These are phyloP conservation scores for Tolypocladium album DNA, from an alignment of 2,329 filamentous ascomycete species.

Conservation along the genomic window DNA sequence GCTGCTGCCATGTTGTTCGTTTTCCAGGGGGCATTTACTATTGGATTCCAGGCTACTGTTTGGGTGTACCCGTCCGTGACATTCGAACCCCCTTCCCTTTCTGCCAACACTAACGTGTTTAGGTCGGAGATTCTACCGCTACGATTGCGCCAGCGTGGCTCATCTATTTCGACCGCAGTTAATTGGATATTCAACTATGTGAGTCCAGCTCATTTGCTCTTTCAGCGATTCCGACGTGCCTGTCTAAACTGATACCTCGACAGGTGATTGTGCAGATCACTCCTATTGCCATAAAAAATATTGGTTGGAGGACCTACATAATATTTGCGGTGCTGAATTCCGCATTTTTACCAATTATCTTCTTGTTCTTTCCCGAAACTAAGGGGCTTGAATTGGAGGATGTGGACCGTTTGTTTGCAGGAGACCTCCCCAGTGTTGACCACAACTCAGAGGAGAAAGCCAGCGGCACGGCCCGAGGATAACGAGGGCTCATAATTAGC, in stretches of 20 bases:
- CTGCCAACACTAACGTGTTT: not conserved
- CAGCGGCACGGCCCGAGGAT: not conserved
- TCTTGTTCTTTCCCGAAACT: slow-evolving; percentile 18
- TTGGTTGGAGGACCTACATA: slow-evolving; percentile 16
- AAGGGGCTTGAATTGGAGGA: slow-evolving; percentile 29
- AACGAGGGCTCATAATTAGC: not conserved
- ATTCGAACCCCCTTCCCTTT: not conserved
- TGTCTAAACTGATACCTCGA: not conserved
- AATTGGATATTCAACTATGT: slow-evolving; percentile 25
- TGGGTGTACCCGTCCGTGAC: slow-evolving; percentile 19
- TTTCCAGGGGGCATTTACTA: slow-evolving; percentile 27
- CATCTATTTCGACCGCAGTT: slow-evolving; percentile 19
- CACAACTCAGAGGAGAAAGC: not conserved
- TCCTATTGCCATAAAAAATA: slow-evolving; percentile 10
- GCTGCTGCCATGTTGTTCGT: slow-evolving; percentile 30
- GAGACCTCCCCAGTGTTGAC: slow-evolving; percentile 9
- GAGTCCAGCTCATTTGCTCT: slow-evolving; percentile 1
- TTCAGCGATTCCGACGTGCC: not conserved
- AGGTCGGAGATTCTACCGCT: slow-evolving; percentile 22
- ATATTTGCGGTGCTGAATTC: slow-evolving; percentile 18
- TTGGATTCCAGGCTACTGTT: slow-evolving; percentile 25
- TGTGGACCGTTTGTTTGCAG: slow-evolving; percentile 20
- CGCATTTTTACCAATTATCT: slow-evolving; percentile 15
- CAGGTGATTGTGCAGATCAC: slow-evolving; percentile 8
- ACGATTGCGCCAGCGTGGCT: slow-evolving; percentile 17